phyloP scores from a whole-genome alignment of 1,284 basidiomycete species.

The Coniferiporia weirii region DNA sequence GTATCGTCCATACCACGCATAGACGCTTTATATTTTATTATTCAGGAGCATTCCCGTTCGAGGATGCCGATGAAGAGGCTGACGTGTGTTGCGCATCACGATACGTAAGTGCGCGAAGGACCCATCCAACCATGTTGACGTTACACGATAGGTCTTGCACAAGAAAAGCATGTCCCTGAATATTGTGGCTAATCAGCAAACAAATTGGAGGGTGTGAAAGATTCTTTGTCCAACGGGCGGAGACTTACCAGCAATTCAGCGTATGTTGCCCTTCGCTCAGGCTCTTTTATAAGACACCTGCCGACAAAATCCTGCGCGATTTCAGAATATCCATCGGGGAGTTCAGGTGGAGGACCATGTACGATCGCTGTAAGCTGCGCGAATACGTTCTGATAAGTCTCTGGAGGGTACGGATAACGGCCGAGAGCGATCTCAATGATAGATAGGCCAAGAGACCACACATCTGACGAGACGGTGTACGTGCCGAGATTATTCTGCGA shows the following conservation, averaged over 20 bases:
- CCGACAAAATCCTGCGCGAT: constrained; percentile 56
- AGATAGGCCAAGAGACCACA: constrained; percentile 96
- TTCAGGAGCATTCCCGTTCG: not conserved
- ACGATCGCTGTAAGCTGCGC: constrained; percentile 96
- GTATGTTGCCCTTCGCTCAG: constrained; percentile 79
- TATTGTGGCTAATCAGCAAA: not conserved
- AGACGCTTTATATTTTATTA: not conserved
- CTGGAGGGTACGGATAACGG: constrained; percentile 96
- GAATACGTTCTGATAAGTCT: constrained; percentile 96
- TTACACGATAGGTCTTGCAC: constrained; percentile 46
- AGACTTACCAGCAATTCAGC: constrained; percentile 66
- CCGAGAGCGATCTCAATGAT: constrained; percentile 94
- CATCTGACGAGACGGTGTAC: constrained; percentile 95
- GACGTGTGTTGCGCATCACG: constrained; percentile 25
- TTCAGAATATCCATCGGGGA: constrained; percentile 55
- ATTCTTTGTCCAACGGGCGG: constrained; percentile 6
- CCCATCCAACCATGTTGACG: constrained; percentile 85
- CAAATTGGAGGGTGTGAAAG: not conserved
- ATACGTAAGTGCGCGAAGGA: constrained; percentile 53
- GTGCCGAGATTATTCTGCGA: constrained; percentile 82
- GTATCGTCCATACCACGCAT: not conserved
- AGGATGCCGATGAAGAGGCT: constrained; percentile 3
- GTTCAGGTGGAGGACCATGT: constrained; percentile 84
- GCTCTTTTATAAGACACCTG: constrained; percentile 71
- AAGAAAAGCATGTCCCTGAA: constrained; percentile 67